Conservation (phyloP, 306 rosid genomes). For the Rosa chinensis region DNA sequence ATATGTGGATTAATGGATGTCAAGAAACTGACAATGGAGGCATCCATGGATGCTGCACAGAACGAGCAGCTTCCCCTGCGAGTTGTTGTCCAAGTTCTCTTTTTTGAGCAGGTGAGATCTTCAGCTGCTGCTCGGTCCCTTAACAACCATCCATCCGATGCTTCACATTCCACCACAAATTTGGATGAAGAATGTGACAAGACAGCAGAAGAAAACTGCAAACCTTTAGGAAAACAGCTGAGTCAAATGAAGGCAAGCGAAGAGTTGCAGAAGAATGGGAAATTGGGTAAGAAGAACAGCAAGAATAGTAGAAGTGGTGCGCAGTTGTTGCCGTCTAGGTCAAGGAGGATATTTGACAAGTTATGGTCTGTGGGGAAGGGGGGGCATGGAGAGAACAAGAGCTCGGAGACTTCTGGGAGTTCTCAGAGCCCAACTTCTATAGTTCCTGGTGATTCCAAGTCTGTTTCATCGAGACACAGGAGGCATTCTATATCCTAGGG, state of each 20-base stretch:
- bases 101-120: constrained; percentile 80
- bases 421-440: constrained; percentile 91
- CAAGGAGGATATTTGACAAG: constrained; percentile 85
- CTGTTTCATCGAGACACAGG: constrained; percentile 73
- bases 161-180: constrained; percentile 32
- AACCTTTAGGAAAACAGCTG: constrained; percentile 49
- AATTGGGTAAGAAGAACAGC: constrained; percentile 64
- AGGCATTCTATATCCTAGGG: constrained; percentile 85
- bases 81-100: constrained; percentile 86
- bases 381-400: constrained; percentile 68
- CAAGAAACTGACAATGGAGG: constrained; percentile 66
- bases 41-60: constrained; percentile 87
- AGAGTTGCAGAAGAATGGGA: constrained; percentile 44
- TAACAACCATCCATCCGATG: constrained; percentile 17
- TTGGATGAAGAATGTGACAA: constrained; percentile 45
- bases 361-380: constrained; percentile 77
- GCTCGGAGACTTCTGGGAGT: constrained; percentile 90
- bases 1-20: constrained; percentile 74
- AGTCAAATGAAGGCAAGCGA: constrained; percentile 54
- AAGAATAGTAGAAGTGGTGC: constrained; percentile 79
- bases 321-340: constrained; percentile 80
- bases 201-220: constrained; percentile 41
- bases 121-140: constrained; percentile 33
- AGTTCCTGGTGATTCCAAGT: constrained; percentile 68
- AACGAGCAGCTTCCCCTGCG: constrained; percentile 92